Evolutionary conservation across 164 flowering plant species (phyloP).

Genomic region (Paratinospora sagittata): DNA sequence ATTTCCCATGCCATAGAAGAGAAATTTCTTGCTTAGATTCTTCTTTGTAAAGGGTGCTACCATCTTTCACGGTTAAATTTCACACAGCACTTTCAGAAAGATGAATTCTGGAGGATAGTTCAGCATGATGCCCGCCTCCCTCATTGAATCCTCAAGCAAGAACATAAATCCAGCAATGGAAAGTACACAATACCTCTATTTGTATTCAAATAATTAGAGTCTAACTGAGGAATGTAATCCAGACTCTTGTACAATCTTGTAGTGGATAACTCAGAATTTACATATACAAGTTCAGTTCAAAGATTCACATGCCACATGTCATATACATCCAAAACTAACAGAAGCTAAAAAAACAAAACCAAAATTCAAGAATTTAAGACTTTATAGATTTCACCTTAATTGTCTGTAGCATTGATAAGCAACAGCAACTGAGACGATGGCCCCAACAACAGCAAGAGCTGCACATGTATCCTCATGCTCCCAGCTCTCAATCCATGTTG

Average conservation of each 20-base stretch:
- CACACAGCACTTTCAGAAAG: not conserved
- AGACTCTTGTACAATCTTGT: not conserved
- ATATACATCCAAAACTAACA: not conserved
- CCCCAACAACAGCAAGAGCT: slow-evolving; percentile 69
- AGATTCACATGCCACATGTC: not conserved
- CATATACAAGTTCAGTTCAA: slow-evolving; percentile 3
- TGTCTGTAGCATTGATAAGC: slow-evolving; percentile 72
- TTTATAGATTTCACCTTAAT: slow-evolving; percentile 22
- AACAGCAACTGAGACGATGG: slow-evolving; percentile 60
- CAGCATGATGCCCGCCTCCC: not conserved
- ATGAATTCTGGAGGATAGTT: not conserved
- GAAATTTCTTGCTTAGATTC: not conserved
- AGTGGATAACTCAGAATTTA: not conserved
- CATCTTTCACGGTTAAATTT: not conserved
- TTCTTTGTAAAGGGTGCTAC: too few species aligned
- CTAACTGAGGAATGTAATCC: not conserved
- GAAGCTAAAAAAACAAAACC: not conserved
- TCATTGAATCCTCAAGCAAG: not conserved
- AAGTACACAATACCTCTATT: too few species aligned
- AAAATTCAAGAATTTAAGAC: not conserved
- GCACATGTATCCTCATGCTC: slow-evolving; percentile 92
- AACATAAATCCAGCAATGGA: too few species aligned
- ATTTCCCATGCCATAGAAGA: slow-evolving; percentile 23
- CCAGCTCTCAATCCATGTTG: slow-evolving; percentile 87
- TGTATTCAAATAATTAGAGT: not conserved